Evolutionary conservation across 306 rosid species (phyloP), one percentile per base, ranked within the genome.

Genomic region (Carpinus fangiana): DNA sequence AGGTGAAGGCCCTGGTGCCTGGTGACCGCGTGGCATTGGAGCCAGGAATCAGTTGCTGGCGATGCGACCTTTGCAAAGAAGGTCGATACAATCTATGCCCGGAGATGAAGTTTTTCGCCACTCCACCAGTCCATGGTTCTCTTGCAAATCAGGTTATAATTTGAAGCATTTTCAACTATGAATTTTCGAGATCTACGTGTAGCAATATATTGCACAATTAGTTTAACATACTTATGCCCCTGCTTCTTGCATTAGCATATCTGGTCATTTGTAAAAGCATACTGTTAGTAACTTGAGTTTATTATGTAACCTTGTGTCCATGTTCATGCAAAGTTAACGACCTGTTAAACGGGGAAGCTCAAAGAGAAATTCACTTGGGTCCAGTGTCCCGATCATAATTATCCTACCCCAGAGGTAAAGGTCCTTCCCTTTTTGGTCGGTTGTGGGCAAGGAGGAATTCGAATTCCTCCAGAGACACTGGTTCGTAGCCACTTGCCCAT

Each of bases 21-120:
- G 94, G 97, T 52, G 98, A 94, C 78, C 88, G 84, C 2, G 97
- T 94, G 73, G 98, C 97, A 5, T 74, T 94, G 43, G 98, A 94
- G 82, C 97, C 97, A 16, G 96, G 98, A 73, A 92, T 94, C 82
- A 85, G 90, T 82, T 94, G 98, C 77, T 88, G 97, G 96, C 89
- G 78, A 21, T 94, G 98, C 53, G 50, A 77, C 45, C 92, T 60
- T 56, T 94, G 98, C 83, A 94, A 89, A 72, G 90, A 74, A 7
- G 98, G 98, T 57, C 88, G 96, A 14, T 94, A 94, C 86, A 92
- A 94, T 85, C 85, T 92, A 13, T 92, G 98, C 84, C 88, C 91
- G 3, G 96, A 93, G 1, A 93, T 93, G 97, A 90, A 93, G 88
- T 93, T 89, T 78, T 93, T 93, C 72, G 98, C 96, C 23, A 89